phyloP scores from a whole-genome alignment of 208 protist genomes.

The Crithidia mellificae region DNA sequence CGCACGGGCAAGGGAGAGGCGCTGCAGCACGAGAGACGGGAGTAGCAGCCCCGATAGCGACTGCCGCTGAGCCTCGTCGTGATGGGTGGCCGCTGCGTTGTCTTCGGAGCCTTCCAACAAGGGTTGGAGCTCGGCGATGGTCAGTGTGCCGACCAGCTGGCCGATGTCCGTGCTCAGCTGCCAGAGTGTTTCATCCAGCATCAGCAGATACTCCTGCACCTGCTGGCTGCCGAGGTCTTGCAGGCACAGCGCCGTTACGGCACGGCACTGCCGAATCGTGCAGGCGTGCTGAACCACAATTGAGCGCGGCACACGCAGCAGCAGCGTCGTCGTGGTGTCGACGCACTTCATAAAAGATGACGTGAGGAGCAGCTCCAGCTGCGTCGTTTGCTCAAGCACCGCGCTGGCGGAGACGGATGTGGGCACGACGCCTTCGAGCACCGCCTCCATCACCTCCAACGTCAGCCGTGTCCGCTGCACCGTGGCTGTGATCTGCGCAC shows the following conservation, averaged over 20 bases:
- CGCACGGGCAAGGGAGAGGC: constrained; percentile 50
- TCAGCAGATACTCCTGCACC: constrained; percentile 66
- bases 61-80: background rate
- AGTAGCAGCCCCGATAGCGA: constrained; percentile 8
- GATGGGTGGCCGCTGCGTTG: no score
- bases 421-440: constrained; percentile 60
- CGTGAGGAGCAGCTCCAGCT: constrained; percentile 81
- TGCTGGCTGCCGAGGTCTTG: constrained; percentile 77
- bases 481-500: no score
- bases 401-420: constrained; percentile 67
- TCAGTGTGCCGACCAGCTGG: constrained; percentile 48
- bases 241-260: constrained; percentile 56
- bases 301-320: background rate
- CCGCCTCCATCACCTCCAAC: constrained; percentile 61
- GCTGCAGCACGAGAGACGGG: constrained; percentile 32
- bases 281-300: constrained; percentile 33
- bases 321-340: background rate
- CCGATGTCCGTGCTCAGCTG: constrained; percentile 58
- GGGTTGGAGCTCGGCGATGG: constrained; percentile 15
- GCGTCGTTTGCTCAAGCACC: constrained; percentile 71
- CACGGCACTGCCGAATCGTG: constrained; percentile 67
- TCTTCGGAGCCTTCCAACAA: constrained; percentile 10
- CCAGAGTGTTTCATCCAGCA: constrained; percentile 86
- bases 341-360: constrained; percentile 37
- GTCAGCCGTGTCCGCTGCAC: constrained; percentile 49